Conservation (phyloP, 768 basidiomycete species). For the Asterophora parasitica region DNA sequence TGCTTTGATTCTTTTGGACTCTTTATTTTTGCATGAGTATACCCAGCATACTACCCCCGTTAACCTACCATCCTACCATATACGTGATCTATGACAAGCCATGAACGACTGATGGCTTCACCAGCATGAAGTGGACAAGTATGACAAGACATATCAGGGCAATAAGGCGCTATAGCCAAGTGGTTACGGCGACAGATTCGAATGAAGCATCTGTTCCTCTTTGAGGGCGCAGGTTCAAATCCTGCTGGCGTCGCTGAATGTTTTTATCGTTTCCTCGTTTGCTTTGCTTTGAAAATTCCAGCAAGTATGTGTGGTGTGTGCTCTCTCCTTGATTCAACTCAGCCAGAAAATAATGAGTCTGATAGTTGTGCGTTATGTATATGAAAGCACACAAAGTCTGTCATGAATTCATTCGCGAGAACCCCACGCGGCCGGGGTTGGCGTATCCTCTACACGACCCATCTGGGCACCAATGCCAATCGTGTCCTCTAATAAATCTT, state of each 20-base stretch:
- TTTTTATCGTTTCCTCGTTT: neutral
- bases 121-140: neutral
- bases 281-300: no score
- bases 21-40: neutral
- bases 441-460: conserved; percentile 58
- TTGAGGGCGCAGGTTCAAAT: conserved; percentile 17
- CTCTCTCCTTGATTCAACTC: neutral
- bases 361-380: no score
- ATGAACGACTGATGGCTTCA: no score
- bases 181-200: conserved; percentile 76
- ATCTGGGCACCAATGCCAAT: conserved; percentile 54
- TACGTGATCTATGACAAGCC: neutral
- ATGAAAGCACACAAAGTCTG: no score
- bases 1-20: neutral
- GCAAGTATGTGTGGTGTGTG: no score
- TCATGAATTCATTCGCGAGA: neutral
- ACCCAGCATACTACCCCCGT: neutral
- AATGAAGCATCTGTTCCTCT: conserved; percentile 24
- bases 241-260: conserved; percentile 6
- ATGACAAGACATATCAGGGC: neutral
- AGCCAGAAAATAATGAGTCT: no score
- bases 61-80: neutral
- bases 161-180: conserved; percentile 59
- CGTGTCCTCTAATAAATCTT: conserved; percentile 59
- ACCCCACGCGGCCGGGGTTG: conserved; percentile 45